A percentile compares a stretch with the other conserved stretches of the same genome.
Conservation (phyloP, 352 stramenopile genomes). For the Pythium brachiatum region DNA sequence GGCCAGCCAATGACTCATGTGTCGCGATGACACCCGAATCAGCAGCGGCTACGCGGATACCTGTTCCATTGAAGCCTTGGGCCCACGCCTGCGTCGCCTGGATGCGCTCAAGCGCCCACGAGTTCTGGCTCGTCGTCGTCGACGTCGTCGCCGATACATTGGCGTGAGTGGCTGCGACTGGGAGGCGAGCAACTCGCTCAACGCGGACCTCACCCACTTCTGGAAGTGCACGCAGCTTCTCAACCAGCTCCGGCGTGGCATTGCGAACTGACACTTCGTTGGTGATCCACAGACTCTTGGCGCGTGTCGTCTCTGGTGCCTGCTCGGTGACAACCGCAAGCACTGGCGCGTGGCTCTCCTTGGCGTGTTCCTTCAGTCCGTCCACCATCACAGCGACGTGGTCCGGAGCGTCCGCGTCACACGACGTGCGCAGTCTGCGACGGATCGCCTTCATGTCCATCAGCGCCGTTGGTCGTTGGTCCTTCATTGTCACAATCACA, state of each 20-base stretch:
- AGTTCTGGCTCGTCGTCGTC: constrained; percentile 11
- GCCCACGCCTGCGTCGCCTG: constrained; percentile 38
- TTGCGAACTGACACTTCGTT: constrained; percentile 41
- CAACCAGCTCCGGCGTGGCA: constrained; percentile 34
- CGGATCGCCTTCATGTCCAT: constrained; percentile 18
- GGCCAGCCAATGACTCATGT: constrained; percentile 32
- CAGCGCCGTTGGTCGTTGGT: constrained; percentile 24
- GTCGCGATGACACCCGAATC: constrained; percentile 43
- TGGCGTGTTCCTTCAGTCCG: constrained; percentile 27
- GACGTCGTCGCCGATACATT: constrained; percentile 19
- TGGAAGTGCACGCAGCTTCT: constrained; percentile 30
- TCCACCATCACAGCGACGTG: constrained; percentile 31
- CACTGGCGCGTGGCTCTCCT: constrained; percentile 30
- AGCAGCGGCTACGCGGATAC: constrained; percentile 42
- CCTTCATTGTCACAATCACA: constrained; percentile 37
- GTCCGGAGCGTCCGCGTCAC: constrained; percentile 23
- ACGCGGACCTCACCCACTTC: constrained; percentile 24
- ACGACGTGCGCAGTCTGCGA: constrained; percentile 18
- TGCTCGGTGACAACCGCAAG: constrained; percentile 24
- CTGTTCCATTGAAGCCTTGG: constrained; percentile 32
- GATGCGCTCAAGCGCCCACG: constrained; percentile 46
- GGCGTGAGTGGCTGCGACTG: constrained; percentile 2
- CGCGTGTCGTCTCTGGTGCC: constrained; percentile 3
- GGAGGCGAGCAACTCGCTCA: constrained; percentile 15
- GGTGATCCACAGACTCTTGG: constrained; percentile 51